A percentile compares a stretch with the other conserved stretches of the same genome.
phyloP scores from a whole-genome alignment of 1,284 basidiomycete species.

The Ceratobasidium sp. region DNA sequence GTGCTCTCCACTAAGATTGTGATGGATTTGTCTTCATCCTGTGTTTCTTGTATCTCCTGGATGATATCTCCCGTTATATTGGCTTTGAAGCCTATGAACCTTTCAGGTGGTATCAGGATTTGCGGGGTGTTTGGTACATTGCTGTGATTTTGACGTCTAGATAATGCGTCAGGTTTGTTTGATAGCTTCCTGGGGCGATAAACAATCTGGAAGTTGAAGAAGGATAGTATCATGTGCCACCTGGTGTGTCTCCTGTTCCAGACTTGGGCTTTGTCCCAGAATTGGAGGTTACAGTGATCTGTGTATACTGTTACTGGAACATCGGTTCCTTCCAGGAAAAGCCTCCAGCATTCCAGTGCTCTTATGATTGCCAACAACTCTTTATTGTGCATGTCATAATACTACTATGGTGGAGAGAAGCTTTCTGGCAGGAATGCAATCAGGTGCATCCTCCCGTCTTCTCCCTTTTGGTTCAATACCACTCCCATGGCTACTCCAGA shows the following conservation, averaged over 20 bases:
- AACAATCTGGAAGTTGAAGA: slow-evolving; percentile 47
- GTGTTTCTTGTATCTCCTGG: background rate
- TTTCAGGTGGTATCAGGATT: slow-evolving; percentile 5
- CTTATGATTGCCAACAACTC: slow-evolving; percentile 41
- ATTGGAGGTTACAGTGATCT: background rate
- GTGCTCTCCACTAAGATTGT: background rate
- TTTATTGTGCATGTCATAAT: slow-evolving; percentile 53
- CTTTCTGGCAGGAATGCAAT: slow-evolving; percentile 4
- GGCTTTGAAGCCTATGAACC: background rate
- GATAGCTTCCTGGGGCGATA: slow-evolving; percentile 52
- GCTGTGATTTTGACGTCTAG: slow-evolving; percentile 48
- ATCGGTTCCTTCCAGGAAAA: slow-evolving; percentile 49
- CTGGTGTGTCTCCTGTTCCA: slow-evolving; percentile 51
- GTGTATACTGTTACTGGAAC: background rate
- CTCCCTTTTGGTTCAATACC: slow-evolving; percentile 3
- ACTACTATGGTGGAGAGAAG: slow-evolving; percentile 52
- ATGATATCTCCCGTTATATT: background rate
- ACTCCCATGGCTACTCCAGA: slow-evolving; percentile 22
- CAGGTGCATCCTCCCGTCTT: slow-evolving; percentile 10
- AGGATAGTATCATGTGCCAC: slow-evolving; percentile 49
- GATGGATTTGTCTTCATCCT: slow-evolving; percentile 8
- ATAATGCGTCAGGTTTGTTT: slow-evolving; percentile 53
- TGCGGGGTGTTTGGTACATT: slow-evolving; percentile 4
- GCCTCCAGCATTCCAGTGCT: slow-evolving; percentile 50
- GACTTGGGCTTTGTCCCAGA: background rate